Evolutionary conservation across 2,329 filamentous ascomycete species (phyloP), one percentile per base, ranked within the genome.

Genomic region (Colletotrichum gloeosporioides): DNA sequence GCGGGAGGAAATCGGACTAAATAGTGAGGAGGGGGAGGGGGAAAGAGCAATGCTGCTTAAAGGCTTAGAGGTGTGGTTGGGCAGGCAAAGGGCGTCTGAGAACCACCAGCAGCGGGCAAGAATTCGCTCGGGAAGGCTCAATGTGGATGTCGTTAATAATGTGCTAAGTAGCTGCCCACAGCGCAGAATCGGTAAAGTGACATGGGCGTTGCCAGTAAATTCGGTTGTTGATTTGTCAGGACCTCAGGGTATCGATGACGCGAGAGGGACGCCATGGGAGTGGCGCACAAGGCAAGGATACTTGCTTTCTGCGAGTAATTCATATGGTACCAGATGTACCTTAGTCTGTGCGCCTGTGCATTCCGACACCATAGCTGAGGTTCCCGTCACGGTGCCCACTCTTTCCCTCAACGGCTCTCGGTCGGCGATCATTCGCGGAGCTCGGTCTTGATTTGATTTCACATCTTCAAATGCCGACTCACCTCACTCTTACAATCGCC

Each of bases 191-290:
- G 1, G 49, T 53, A n/a, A 53, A 68, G 63, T 61, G 70, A 68
- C 70, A 69, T 69, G 71, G 71, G 66, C 55, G 12, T 2, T 73
- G 65, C 71, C 10, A 31, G 65, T 29, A 69, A 73, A 63, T 63
- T 73, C 44, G 39, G 6, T 8, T 69, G 0, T 69, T 73, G 71
- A 73, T 73, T 73, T 73, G 71, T 73, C 71, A 73, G 71, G 71
- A 22, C 55, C 29, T 29, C 71, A 73, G 65, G 64, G 71, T 69
- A 53, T 69, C 71, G 65, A 73, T 73, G 71, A 73, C 71, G 71
- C 64, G 71, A 73, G 71, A 57, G n/a, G 18, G 25, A 36, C 59
- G 27, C 29, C 68, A 44, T 62, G 16, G 55, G 53, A 29, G 29
- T 16, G 15, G 16, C 27, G 13, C 27, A 13, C n/a, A 39, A 15